phyloP scores from a whole-genome alignment of 192 early-diverging fungal genomes.

The Rhizophlyctis rosea region DNA sequence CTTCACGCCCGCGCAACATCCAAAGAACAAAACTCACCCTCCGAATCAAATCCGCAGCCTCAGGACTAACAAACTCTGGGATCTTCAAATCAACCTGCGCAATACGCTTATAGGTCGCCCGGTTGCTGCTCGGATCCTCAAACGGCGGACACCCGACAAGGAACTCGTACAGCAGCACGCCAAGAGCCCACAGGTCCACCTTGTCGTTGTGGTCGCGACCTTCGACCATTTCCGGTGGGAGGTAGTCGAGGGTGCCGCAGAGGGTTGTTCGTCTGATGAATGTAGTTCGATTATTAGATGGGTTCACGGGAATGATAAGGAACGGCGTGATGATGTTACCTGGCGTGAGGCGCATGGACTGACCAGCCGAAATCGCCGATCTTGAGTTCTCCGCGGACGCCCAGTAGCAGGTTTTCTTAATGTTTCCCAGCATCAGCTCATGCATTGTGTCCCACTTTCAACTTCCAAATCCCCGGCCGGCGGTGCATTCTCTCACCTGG shows the following conservation, averaged over 20 bases:
- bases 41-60: conserved; percentile 82
- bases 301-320: background rate
- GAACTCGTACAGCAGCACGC: conserved; percentile 91
- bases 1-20: no score
- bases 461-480: background rate
- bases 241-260: conserved; percentile 94
- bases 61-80: conserved; percentile 70
- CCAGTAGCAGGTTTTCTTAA: conserved; percentile 83
- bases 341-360: conserved; percentile 72
- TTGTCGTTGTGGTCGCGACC: conserved; percentile 71
- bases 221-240: conserved; percentile 96
- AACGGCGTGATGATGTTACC: conserved; percentile 39
- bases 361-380: conserved; percentile 99
- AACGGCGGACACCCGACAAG: conserved; percentile 90
- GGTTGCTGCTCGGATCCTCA: conserved; percentile 63
- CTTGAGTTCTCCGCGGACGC: conserved; percentile 83
- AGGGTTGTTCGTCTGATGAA: conserved; percentile 72
- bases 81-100: conserved; percentile 78
- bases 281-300: background rate
- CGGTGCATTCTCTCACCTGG: conserved; percentile 46
- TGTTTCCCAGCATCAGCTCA: background rate
- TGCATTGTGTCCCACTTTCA: background rate
- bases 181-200: conserved; percentile 92
- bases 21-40: conserved; percentile 61
- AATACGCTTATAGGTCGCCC: conserved; percentile 79